Evolutionary conservation across 768 basidiomycete genomes (phyloP).

Genomic region (Leucocoprinus leucothites): DNA sequence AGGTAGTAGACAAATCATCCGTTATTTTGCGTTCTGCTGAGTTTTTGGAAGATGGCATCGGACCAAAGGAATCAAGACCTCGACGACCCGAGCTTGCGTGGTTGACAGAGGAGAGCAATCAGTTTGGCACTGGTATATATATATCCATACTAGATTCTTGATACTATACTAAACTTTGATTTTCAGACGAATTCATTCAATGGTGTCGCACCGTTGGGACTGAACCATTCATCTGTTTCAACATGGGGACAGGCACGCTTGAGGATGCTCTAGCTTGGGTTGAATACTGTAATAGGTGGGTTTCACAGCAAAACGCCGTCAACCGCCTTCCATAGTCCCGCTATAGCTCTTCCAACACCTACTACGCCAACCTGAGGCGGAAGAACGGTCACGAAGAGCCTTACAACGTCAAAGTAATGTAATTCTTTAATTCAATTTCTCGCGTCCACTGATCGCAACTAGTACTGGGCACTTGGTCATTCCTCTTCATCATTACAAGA

Average conservation of each 20-base stretch:
- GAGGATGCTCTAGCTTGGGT: conserved; percentile 60
- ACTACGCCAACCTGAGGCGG: conserved; percentile 57
- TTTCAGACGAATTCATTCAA: conserved; percentile 46
- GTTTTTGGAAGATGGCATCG: conserved; percentile 42
- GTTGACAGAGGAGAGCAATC: conserved; percentile 57
- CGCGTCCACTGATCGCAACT: not conserved
- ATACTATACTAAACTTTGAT: not conserved
- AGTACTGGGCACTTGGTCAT: conserved; percentile 35
- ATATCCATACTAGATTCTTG: no score
- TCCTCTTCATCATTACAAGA: not conserved
- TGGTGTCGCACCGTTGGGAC: conserved; percentile 49
- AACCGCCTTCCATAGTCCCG: not conserved
- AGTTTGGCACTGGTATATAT: conserved; percentile 48
- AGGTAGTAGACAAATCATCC: conserved; percentile 19
- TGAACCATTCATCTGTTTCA: conserved; percentile 59
- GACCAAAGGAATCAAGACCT: conserved; percentile 45
- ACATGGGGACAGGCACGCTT: conserved; percentile 63
- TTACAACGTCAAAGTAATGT: conserved; percentile 40
- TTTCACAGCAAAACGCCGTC: no score
- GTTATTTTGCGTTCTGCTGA: not conserved
- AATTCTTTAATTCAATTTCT: not conserved
- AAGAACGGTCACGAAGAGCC: conserved; percentile 56
- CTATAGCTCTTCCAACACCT: conserved; percentile 32
- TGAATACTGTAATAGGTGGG: conserved; percentile 59
- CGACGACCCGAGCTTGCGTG: conserved; percentile 60